Evolutionary conservation across 352 stramenopile species (phyloP), one percentile per base, ranked within the genome.

Genomic region (Aphanomyces invadans): DNA sequence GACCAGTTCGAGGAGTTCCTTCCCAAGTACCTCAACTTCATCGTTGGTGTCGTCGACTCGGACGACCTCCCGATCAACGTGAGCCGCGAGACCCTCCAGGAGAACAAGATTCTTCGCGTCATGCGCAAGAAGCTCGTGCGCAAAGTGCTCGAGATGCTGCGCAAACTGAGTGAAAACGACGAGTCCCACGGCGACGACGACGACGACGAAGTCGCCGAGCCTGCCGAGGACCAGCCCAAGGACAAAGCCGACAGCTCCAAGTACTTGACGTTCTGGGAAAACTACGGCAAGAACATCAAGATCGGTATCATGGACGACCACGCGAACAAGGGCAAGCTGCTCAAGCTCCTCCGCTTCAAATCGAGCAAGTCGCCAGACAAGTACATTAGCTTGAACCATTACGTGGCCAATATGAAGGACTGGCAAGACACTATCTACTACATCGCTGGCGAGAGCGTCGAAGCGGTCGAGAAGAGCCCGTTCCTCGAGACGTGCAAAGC

Each of bases 81-180:
- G 25, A 99, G 97, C 65, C 91, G 97, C 66, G 97, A 99, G 77
- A 99, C 93, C 56, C 82, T 99, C 48, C 97, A 99, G 75, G 95
- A 99, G 78, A 97, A 97, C 77, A 99, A 99, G 76, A 97, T 99
- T 62, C 74, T 99, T 57, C 95, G 97, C 68, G 95, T 99, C 46
- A 99, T 99, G 73, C 95, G 95, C 65, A 99, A 99, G 87, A 99
- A 99, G 72, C 79, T 99, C 19, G 95, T 99, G n/a, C 90, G 97
- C 72, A 99, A 99, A 80, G 91, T 95, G 33, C 82, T 99, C 21
- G 97, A 99, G 72, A 97, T 99, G 86, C 87, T 99, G 36, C 80
- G 87, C 23, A 98, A 98, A 71, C 80, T 99, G 51, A 76, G 87
- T 53, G 83, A 95, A 64, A 79, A 54, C 51, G 65, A 62, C 44